Percentiles rank a stretch among this genome's conserved stretches.
These are phyloP conservation scores for Sorghum bicolor DNA, from an alignment of 176 grass and related monocot genomes.

Conservation along the genomic window Sorghum_bicolor_NCBIv3 NC_012874.2:15938501-15939000, in stretches of 20 bases:
- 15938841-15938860: background rate
- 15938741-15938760: conserved; percentile 2
- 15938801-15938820: conserved; percentile 32
- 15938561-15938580: no score
- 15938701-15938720: background rate
- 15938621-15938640: no score
- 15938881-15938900: background rate
- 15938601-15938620: no score
- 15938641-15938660: background rate
- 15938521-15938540: no score
- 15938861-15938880: background rate
- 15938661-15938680: background rate
- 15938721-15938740: background rate
- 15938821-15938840: background rate
- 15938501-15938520: no score
- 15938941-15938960: no score
- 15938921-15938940: no score
- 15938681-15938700: background rate
- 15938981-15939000: no score
- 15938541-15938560: no score
- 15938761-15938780: background rate
- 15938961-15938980: no score
- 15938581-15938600: no score
- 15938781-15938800: conserved; percentile 11
- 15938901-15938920: no score